Conservation (phyloP, 345 rosid genomes). For the Excoecaria cochinchinensis region DNA sequence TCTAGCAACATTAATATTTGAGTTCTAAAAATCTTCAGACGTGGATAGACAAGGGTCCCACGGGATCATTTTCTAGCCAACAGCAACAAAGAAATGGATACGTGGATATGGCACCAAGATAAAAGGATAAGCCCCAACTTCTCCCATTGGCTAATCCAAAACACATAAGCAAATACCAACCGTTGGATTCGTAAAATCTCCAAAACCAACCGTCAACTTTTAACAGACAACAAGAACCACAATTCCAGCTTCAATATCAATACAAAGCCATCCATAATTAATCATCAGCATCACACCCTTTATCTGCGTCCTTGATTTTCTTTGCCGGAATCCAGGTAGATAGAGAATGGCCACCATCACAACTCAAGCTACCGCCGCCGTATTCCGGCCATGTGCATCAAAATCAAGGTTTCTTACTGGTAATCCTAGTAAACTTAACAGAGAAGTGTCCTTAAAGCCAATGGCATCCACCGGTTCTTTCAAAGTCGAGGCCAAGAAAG, state of each 20-base stretch:
- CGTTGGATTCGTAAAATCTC: slow-evolving; percentile 30
- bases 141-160: slow-evolving; percentile 36
- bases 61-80: slow-evolving; percentile 54
- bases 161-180: slow-evolving; percentile 23
- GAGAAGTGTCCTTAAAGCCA: slow-evolving; percentile 47
- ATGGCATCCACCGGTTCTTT: slow-evolving; percentile 30
- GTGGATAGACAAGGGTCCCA: slow-evolving; percentile 35
- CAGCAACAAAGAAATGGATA: slow-evolving; percentile 41
- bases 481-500: slow-evolving; percentile 84
- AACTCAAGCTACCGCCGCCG: slow-evolving; percentile 83
- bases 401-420: slow-evolving; percentile 71
- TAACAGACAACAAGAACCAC: slow-evolving; percentile 37
- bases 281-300: not conserved
- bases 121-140: slow-evolving; percentile 39
- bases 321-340: not conserved
- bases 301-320: not conserved
- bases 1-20: not conserved
- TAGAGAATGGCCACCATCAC: slow-evolving; percentile 68
- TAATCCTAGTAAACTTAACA: slow-evolving; percentile 48
- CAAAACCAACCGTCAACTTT: slow-evolving; percentile 19
- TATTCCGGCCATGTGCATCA: slow-evolving; percentile 62
- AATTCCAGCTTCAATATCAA: slow-evolving; percentile 13
- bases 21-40: slow-evolving; percentile 17
- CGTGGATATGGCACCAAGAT: slow-evolving; percentile 53
- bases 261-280: slow-evolving; percentile 26